Base-by-base conservation (phyloP, 805 yeast genomes). In the Candida oleophila region DNA sequence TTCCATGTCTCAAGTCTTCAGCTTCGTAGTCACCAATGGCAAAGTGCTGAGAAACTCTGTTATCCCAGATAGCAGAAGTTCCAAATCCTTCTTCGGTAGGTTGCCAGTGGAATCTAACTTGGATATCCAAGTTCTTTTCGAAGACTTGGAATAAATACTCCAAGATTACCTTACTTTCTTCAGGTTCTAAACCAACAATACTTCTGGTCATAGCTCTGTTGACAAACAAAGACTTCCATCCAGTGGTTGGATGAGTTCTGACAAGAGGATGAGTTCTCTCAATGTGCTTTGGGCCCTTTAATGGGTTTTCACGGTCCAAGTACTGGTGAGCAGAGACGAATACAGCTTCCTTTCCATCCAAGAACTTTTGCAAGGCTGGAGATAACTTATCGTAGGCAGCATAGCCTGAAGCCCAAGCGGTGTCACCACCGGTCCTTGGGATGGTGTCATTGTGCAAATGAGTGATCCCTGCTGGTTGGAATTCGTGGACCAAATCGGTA, bases 391-490 rank as follows among this genome's bases (percentile, higher is more conserved):
- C 78, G 53, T 78, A 79, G 2, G 80, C 78, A 28, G 73, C 82
- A 49, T 75, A 73, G 19, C 79, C 79, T 36, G 77, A 75, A 18
- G 77, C 66, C 73, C 78, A 78, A 4, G 68, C 55, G 2, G 83
- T 79, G 52, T 78, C 83, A 30, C 83, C 83, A n/a, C 80, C 81
- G 22, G 66, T 60, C 12, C 52, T 56, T 9, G 82, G 82, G 30
- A 75, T 69, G 22, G 78, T 66, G 55, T 79, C 79, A 56, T 74
- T 66, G 54, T 78, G 79, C 53, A 81, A 65, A 50, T 74, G 77
- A 3, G 85, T 80, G 51, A 74, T 64, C 15, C 80, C 81, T 2
- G 83, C 78, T 5, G 84, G 83, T 49, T 76, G 78, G 43, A 65
- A 63, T 64, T 80, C 84, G 52, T 78, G 82, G 35, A 74, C 76